Evolutionary conservation across 257 asterid genomes (phyloP), one percentile per base, ranked within the genome.

Genomic region (Thymus mandschuricus): DNA sequence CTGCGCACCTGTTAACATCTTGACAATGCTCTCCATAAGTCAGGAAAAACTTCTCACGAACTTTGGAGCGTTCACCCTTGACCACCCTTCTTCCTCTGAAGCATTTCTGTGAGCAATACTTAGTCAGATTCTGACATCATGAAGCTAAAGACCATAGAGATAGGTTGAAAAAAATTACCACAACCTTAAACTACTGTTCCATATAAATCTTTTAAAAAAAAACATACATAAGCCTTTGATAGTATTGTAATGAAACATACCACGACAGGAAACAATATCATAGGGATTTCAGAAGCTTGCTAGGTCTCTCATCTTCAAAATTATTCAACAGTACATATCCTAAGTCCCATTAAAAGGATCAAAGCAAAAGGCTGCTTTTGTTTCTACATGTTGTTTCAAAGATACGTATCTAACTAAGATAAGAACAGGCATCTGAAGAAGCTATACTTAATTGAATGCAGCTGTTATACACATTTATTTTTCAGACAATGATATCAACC

Each of bases 21-120:
- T 84, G 87, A 80, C 90, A 86, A 72, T 57, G 70, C 70, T 85
- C 78, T 52, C 98, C 98, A 74, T 85, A 90, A 62, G 87, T 84
- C 73, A 50, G 64, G 78, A 89, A 87, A 77, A 95, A 95, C 55
- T 75, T 67, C 68, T 95, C 84, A 10, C 99, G 99, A 57, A 83
- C 92, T 80, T 73, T 82, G 84, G 84, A 77, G 12, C 95, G 92
- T 81, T 84, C 97, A 75, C 88, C 87, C 81, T 85, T 90, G 35
- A 86, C 95, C 72, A 62, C 85, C 82, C 69, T 89, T 83, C 96
- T 91, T 76, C 99, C 98, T 78, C 99, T 86, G 80, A 86, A 95
- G 91, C 89, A 86, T 88, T 85, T 95, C 98, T 94, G 97, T 78
- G 75, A 73, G 56, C 65, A 75, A 77, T 45, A 78, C 77, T 56